phyloP scores from a whole-genome alignment of 768 basidiomycete species.

The Hortiboletus flavorubellus region DNA sequence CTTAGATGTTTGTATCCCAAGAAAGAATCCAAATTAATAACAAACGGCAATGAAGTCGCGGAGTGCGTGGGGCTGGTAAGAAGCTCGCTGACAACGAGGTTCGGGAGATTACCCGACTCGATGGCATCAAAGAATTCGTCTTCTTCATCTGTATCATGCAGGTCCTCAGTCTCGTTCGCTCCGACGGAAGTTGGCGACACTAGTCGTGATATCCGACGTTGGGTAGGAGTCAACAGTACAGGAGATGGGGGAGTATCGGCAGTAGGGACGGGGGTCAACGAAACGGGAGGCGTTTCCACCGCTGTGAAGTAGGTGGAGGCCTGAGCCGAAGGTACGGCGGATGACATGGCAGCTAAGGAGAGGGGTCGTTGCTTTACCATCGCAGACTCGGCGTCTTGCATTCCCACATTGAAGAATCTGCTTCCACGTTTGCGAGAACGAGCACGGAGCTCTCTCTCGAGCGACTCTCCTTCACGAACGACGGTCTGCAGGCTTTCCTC shows the following conservation, averaged over 20 bases:
- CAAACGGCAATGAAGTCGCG: slow-evolving; percentile 32
- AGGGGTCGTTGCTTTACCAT: slow-evolving; percentile 23
- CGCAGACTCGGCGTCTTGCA: slow-evolving; percentile 15
- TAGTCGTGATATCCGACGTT: slow-evolving; percentile 17
- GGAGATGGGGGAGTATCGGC: slow-evolving; percentile 8
- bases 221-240: slow-evolving; percentile 22
- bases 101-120: slow-evolving; percentile 75
- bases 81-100: slow-evolving; percentile 64
- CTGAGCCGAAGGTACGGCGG: slow-evolving; percentile 16
- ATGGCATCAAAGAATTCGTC: slow-evolving; percentile 99
- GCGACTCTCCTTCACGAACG: slow-evolving; percentile 77
- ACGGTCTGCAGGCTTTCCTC: slow-evolving; percentile 87
- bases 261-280: slow-evolving; percentile 1
- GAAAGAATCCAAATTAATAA: slow-evolving; percentile 47
- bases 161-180: slow-evolving; percentile 34
- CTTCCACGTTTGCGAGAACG: slow-evolving; percentile 59
- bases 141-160: slow-evolving; percentile 67
- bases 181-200: slow-evolving; percentile 9
- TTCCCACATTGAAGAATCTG: slow-evolving; percentile 44
- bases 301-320: slow-evolving; percentile 22
- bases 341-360: slow-evolving; percentile 10
- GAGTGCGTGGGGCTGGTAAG: slow-evolving; percentile 47
- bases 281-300: slow-evolving; percentile 16
- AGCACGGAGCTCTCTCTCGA: slow-evolving; percentile 75
- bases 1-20: slow-evolving; percentile 68